A percentile compares a stretch with the other conserved stretches of the same genome.
Conservation (phyloP, 2,329 filamentous ascomycete species). For the Chalaropsis thielavioides region DNA sequence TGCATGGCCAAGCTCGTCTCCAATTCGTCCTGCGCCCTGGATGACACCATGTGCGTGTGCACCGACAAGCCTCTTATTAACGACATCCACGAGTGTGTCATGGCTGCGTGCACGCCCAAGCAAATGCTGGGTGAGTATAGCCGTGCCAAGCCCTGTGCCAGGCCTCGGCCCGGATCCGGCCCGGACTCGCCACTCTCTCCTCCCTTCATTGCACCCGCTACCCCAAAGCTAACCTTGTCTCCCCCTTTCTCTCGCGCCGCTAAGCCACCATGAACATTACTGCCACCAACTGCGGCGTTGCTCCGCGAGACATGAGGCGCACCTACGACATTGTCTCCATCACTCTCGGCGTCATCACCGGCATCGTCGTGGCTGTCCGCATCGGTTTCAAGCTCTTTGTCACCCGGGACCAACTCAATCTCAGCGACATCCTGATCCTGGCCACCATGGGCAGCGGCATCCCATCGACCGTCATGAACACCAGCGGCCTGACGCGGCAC, state of each 20-base stretch:
- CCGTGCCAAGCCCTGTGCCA: not conserved
- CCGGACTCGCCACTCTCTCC: not conserved
- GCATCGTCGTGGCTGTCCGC: constrained; percentile 27
- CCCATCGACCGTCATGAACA: constrained; percentile 23
- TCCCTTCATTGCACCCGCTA: not conserved
- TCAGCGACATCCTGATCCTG: constrained; percentile 27
- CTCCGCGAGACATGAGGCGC: constrained; percentile 23
- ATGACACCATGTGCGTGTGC: constrained; percentile 25
- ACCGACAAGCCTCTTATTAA: constrained; percentile 21
- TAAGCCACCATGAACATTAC: constrained; percentile 22
- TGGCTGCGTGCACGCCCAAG: constrained; percentile 22
- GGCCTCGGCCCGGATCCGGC: not conserved
- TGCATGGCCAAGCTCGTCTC: constrained; percentile 22
- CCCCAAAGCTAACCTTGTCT: constrained; percentile 2
- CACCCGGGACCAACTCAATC: constrained; percentile 23
- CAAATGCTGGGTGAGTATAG: constrained; percentile 24
- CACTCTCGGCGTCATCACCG: constrained; percentile 25
- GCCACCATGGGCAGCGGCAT: constrained; percentile 22
- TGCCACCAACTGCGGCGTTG: constrained; percentile 21
- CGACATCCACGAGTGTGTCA: constrained; percentile 23
- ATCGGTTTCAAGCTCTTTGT: constrained; percentile 25
- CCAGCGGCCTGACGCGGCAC: constrained; percentile 22
- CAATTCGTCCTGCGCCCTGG: constrained; percentile 22
- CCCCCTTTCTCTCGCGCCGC: not conserved
- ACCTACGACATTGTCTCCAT: constrained; percentile 24